Evolutionary conservation across 352 stramenopile species (phyloP), one percentile per base, ranked within the genome.

Genomic region (Hyaloperonospora brassicae): DNA sequence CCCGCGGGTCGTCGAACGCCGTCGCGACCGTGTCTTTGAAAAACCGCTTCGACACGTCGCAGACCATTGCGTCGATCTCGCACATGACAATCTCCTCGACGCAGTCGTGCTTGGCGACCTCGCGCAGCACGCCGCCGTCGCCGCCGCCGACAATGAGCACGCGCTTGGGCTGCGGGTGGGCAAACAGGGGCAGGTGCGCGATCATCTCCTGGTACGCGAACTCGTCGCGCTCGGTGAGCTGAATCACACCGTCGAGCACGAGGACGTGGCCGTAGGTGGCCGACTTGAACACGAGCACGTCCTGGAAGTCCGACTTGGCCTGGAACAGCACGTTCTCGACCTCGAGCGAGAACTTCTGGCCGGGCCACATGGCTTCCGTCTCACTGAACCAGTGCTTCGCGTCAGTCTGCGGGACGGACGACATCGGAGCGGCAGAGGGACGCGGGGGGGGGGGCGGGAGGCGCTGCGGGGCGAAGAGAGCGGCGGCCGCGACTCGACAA

Each of bases 181-280:
- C 80, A 70, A 97, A 98, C 54, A 99, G 80, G 9, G 96, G 96
- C 50, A 99, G 79, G 73, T 99, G 96, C 14, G 95, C 87, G 74
- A 99, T 98, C 96, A 99, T 99, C 80, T 99, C 97, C 78, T 99
- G 96, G 79, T 99, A 99, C 42, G 93, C 75, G 68, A 97, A 98
- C 73, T 99, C 96, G 65, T 99, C 97, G 31, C 93, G 79, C 70
- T 99, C 96, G 27, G 97, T 99, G 40, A 96, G 82, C 78, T 99
- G 96, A 78, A 99, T 98, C 45, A 99, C 95, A 47, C 96, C 96
- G 73, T 99, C 97, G 34, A 99, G 80, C 42, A 98, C 95, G n/a
- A 99, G 82, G 39, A 99, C 96, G 63, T 93, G 96, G 47, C 96
- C 96, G 72, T 99, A 98, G 36, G 90, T 97, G 42, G 80, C 68